These are phyloP conservation scores for Lepiota brunneoincarnata DNA, from an alignment of 768 basidiomycete species.

Conservation along the genomic window DNA sequence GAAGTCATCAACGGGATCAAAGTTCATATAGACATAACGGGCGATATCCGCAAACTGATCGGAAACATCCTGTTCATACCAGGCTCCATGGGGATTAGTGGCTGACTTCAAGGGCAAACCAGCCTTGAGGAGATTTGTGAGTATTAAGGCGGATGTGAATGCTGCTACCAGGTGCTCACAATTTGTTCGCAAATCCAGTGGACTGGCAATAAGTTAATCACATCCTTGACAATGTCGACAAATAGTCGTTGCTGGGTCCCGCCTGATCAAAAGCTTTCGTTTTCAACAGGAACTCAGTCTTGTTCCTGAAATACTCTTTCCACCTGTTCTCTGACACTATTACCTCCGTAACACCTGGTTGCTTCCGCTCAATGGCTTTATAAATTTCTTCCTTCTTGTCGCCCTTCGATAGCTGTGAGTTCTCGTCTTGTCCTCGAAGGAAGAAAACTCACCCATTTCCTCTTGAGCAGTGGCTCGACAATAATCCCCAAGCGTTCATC, in stretches of 20 bases:
- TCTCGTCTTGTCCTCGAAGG: not conserved
- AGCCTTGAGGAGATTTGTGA: constrained; percentile 27
- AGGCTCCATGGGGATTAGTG: constrained; percentile 25
- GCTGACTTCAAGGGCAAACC: constrained; percentile 42
- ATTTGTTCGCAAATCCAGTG: constrained; percentile 59
- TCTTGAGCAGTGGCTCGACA: constrained; percentile 22
- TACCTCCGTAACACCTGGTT: constrained; percentile 12
- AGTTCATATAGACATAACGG: constrained; percentile 45
- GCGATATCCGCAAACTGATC: constrained; percentile 47
- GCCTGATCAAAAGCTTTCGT: constrained; percentile 31
- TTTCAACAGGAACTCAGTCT: constrained; percentile 30
- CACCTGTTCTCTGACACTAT: constrained; percentile 1
- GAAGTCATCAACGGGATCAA: constrained; percentile 46
- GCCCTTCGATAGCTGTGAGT: constrained; percentile 1
- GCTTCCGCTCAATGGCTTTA: constrained; percentile 14
- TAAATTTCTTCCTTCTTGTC: constrained; percentile 10
- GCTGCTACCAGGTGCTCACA: constrained; percentile 35
- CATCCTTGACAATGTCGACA: constrained; percentile 65
- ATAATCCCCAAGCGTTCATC: constrained; percentile 28
- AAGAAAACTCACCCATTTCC: constrained; percentile 17
- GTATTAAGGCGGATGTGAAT: not conserved
- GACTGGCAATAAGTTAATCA: constrained; percentile 60
- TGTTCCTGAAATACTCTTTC: constrained; percentile 29
- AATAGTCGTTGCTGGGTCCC: constrained; percentile 23
- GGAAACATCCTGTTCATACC: constrained; percentile 38